Percentiles rank a stretch among this genome's conserved stretches.
Evolutionary conservation across 495 filamentous ascomycete genomes (phyloP).

Genomic region (Alectoria sarmentosa): DNA sequence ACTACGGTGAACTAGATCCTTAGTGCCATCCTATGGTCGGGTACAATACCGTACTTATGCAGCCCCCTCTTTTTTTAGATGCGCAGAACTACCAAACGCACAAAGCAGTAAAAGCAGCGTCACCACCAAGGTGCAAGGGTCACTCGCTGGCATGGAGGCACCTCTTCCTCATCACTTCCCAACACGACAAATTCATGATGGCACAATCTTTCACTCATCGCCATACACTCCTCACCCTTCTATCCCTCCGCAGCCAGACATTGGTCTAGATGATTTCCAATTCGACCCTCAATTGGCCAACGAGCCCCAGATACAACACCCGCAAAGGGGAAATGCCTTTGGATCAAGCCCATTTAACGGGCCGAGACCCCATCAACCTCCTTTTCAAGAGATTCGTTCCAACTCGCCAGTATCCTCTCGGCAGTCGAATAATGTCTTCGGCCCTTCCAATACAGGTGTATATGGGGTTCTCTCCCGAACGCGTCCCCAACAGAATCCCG

Average conservation of each 20-base stretch:
- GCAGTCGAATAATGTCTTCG: slow-evolving; percentile 19
- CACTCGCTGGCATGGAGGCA: slow-evolving; percentile 18
- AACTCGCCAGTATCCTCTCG: slow-evolving; percentile 26
- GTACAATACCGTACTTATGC: no score
- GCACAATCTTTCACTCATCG: slow-evolving; percentile 21
- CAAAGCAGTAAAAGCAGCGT: no score
- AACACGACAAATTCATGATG: slow-evolving; percentile 18
- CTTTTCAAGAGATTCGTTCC: slow-evolving; percentile 28
- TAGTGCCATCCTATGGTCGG: no score
- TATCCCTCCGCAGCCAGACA: slow-evolving; percentile 34
- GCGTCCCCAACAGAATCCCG: slow-evolving; percentile 23
- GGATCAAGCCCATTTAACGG: slow-evolving; percentile 19
- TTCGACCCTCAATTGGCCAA: slow-evolving; percentile 30
- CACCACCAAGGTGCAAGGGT: slow-evolving; percentile 7
- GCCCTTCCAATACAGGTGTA: slow-evolving; percentile 22
- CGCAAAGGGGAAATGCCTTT: slow-evolving; percentile 32
- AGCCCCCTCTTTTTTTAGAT: no score
- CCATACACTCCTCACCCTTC: slow-evolving; percentile 21
- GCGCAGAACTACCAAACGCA: no score
- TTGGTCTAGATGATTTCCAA: slow-evolving; percentile 37
- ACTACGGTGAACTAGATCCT: no score
- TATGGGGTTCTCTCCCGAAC: slow-evolving; percentile 36
- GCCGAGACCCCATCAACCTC: slow-evolving; percentile 27
- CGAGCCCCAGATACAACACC: slow-evolving; percentile 32
- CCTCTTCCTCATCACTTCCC: slow-evolving; percentile 24